Evolutionary conservation across 208 protist genomes (phyloP).

Genomic region (Willaertia magna): DNA sequence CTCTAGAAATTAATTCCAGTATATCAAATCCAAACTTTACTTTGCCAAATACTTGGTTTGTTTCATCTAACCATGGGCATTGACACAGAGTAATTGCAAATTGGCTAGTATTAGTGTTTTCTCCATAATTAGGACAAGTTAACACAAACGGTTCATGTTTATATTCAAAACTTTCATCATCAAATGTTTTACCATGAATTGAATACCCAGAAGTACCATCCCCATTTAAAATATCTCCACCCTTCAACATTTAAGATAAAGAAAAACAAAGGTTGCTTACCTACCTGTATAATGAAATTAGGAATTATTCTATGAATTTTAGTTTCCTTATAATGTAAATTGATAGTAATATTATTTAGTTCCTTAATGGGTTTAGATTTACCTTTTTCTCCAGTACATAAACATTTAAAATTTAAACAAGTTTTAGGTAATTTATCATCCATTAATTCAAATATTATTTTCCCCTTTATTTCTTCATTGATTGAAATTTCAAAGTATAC

Average conservation of each 20-base stretch:
- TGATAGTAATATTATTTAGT: background rate
- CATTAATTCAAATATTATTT: background rate
- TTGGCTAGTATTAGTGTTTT: slow-evolving; percentile 79
- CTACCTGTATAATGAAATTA: background rate
- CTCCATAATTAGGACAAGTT: slow-evolving; percentile 66
- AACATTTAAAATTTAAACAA: background rate
- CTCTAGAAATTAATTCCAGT: too few species aligned
- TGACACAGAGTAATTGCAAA: slow-evolving; percentile 72
- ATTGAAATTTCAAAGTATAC: background rate
- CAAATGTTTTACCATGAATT: slow-evolving; percentile 69
- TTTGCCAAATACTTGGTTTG: slow-evolving; percentile 66
- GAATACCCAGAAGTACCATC: slow-evolving; percentile 82
- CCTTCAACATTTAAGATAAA: background rate
- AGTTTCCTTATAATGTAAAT: background rate
- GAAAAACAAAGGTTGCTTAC: background rate
- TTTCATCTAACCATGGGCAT: slow-evolving; percentile 56
- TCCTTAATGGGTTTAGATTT: background rate
- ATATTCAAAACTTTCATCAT: slow-evolving; percentile 81
- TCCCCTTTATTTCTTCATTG: background rate
- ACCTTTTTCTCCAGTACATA: background rate
- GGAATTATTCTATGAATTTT: background rate
- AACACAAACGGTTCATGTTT: slow-evolving; percentile 42
- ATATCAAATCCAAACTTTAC: slow-evolving; percentile 1
- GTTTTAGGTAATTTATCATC: background rate
- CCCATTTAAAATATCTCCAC: slow-evolving; percentile 81